Evolutionary conservation across 352 stramenopile genomes (phyloP).

Genomic region (Pythium graminicola): DNA sequence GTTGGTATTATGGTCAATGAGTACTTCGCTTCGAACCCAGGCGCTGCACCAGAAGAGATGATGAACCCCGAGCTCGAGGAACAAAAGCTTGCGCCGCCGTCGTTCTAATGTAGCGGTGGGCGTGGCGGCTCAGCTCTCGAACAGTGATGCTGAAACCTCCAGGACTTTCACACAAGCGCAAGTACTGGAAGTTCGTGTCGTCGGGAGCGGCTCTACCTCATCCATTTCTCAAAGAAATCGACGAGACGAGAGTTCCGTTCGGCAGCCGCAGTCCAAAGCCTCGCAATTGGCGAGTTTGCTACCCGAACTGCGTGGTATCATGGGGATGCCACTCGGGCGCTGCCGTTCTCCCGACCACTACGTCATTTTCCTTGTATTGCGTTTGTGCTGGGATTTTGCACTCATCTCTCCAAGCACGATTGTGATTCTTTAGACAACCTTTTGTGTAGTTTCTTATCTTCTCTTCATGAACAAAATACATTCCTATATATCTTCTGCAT

Average conservation of each 20-base stretch:
- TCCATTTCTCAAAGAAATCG: not conserved
- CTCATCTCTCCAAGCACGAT: no score
- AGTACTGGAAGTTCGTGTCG: conserved; percentile 16
- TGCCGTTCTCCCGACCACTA: conserved; percentile 13
- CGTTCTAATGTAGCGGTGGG: conserved; percentile 46
- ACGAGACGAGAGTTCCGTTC: not conserved
- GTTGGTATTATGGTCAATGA: conserved; percentile 95
- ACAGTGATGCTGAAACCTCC: not conserved
- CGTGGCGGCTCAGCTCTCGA: no score
- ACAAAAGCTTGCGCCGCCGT: conserved; percentile 79
- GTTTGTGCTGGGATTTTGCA: not conserved
- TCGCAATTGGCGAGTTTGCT: conserved; percentile 31
- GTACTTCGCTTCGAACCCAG: conserved; percentile 63
- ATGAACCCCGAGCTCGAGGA: conserved; percentile 63
- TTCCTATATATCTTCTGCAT: not conserved
- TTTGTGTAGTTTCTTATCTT: not conserved
- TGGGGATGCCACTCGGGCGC: conserved; percentile 23
- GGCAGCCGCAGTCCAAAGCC: conserved; percentile 26
- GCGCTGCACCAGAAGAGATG: conserved; percentile 40
- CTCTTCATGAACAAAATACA: conserved; percentile 1
- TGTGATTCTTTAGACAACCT: conserved; percentile 2
- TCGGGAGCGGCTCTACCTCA: conserved; percentile 4
- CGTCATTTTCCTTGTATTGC: not conserved
- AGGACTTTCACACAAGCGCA: conserved; percentile 2
- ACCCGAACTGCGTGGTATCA: conserved; percentile 25